Evolutionary conservation across 345 rosid species (phyloP).

Genomic region (Brassica cretica): DNA sequence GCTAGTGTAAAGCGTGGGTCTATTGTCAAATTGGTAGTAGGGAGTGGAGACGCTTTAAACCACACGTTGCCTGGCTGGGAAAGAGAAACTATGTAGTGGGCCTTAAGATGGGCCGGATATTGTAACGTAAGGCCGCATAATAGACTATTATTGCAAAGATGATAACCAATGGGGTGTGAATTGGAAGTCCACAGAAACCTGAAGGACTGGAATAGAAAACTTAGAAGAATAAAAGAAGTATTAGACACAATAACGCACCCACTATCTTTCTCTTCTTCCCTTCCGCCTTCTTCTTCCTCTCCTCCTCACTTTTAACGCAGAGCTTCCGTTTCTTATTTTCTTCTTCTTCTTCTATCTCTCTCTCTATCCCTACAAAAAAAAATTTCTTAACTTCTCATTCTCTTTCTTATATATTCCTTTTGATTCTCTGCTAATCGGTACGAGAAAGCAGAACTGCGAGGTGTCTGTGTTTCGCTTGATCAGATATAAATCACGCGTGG

Average conservation of each 20-base stretch:
- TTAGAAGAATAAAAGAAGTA: conserved; percentile 25
- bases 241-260: conserved; percentile 40
- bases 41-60: conserved; percentile 8
- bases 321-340: conserved; percentile 25
- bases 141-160: background rate
- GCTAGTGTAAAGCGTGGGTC: background rate
- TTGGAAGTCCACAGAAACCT: background rate
- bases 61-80: conserved; percentile 1
- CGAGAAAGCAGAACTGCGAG: conserved; percentile 17
- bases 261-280: conserved; percentile 33
- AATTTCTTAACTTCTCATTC: background rate
- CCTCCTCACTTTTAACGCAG: conserved; percentile 36
- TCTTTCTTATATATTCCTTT: background rate
- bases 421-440: conserved; percentile 10
- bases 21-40: conserved; percentile 8
- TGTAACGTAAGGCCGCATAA: background rate
- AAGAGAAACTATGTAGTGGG: conserved; percentile 11
- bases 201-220: conserved; percentile 9
- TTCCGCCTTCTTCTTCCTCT: conserved; percentile 21
- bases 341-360: background rate
- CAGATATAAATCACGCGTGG: background rate
- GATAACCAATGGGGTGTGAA: background rate
- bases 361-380: background rate
- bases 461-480: conserved; percentile 11
- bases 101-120: conserved; percentile 25